Evolutionary conservation across 2,329 filamentous ascomycete species (phyloP), one percentile per base, ranked within the genome.

Genomic region (Fusarium sp.): DNA sequence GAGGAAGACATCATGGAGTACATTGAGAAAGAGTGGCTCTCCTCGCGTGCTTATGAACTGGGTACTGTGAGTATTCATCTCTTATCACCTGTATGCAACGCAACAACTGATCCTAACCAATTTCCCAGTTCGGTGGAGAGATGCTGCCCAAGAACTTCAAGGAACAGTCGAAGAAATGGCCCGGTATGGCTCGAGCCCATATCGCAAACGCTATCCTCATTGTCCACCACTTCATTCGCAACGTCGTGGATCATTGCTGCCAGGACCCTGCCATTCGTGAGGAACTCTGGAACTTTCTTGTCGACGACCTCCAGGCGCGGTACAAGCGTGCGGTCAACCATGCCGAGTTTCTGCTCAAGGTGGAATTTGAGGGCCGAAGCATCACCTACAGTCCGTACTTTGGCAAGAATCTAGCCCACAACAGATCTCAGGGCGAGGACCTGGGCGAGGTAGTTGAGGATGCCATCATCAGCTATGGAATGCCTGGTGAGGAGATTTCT

Each of bases 161-260:
- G 26, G 78, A 81, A 31, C 85, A 89, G 53, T 80, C 85, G 0
- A 59, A 66, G 11, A 85, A 83, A 13, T 89, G 87, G 87, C 65
- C 75, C 0, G 42, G 56, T 0, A 67, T 89, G 1, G 78, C 81
- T 0, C 55, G 78, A 0, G 76, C 75, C 0, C 85, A 88, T 57
- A 75, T 86, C 6, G 80, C 80, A 55, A 79, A 83, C 25, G 74
- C 81, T 3, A 82, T 88, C 6, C 47, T 76, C 0, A 53, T 83
- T 0, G 80, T 87, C 0, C 85, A 89, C 41, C 53, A 73, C 3
- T 89, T 85, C 70, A 83, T 87, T 46, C 46, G 54, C 2, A 67
- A 62, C 0, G 70, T 83, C 0, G 73, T 90, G 3, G 53, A 69
- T 0, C 40, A 65, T 0, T 71, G 80, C 7, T 85, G 83, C 42